Base-by-base conservation (phyloP, 164 flowering plant genomes). In the Umbilicus rupestris region DNA sequence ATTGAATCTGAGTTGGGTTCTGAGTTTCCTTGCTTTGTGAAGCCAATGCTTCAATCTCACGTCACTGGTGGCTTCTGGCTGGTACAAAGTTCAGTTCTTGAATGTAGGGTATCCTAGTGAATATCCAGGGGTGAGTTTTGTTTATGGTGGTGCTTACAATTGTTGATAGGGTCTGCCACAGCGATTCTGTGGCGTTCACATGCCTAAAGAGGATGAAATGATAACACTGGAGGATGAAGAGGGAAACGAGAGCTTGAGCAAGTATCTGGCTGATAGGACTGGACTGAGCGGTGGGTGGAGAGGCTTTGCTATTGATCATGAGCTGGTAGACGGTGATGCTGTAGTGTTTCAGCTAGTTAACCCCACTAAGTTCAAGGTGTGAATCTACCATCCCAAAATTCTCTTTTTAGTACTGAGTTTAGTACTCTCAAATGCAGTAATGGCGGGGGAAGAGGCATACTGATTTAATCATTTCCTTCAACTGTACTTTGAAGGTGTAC, bases 281-380 rank as follows among this genome's bases (percentile, higher is more conserved):
- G 94, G 97, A 37, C 83, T 90, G 33, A 85, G 89, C 73, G 94
- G 79, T 65, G 94, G 94, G 46, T 88, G 94, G 97, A 85, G 80
- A 71, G 90, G 90, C 0, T 90, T 86, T 69, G 76, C 97, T 0
- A 39, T 81, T 26, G 87, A 75, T 29, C 95, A 90, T 72, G 76
- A 82, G 3, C 69, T 90, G 29, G 85, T 78, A 59, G 95, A 88
- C 76, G 97, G 95, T 3, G 97, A 90, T 87, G 85, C 89, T 8
- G 47, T 87, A 46, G 81, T 90, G 39, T 88, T 90, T 70, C 92
- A 90, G 45, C 71, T 90, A 22, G 68, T 78, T 28, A 73, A 64
- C 28, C 84, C 78, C n/a, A 76, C 77, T 9, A 73, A 58, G 52
- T 88, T 90, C 57, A 84, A 88, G 97, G 97, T 90, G 31, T 11